A percentile compares a stretch with the other conserved stretches of the same genome.
phyloP scores from a whole-genome alignment of 1,284 basidiomycete genomes.

The Schizopora paradoxa region DNA sequence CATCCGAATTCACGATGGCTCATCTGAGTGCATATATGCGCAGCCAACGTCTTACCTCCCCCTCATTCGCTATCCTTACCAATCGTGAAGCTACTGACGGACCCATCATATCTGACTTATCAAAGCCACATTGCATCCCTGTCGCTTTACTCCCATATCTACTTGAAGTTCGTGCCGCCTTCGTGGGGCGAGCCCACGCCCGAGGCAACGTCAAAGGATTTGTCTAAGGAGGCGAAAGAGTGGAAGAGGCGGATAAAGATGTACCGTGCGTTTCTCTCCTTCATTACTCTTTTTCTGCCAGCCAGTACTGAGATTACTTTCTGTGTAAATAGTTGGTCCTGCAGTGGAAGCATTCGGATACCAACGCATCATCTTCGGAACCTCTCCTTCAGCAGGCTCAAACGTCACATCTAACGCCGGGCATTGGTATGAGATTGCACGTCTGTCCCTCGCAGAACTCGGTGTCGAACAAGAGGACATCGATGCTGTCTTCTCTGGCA shows the following conservation, averaged over 20 bases:
- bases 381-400: constrained; percentile 41
- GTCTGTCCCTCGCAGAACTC: constrained; percentile 77
- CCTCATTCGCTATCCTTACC: constrained; percentile 67
- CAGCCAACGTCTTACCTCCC: constrained; percentile 84
- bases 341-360: constrained; percentile 64
- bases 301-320: constrained; percentile 19
- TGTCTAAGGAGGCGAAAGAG: constrained; percentile 55
- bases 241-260: constrained; percentile 83
- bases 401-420: constrained; percentile 42
- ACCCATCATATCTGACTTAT: constrained; percentile 68
- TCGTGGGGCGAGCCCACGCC: constrained; percentile 63
- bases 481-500: constrained; percentile 65
- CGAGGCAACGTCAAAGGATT: constrained; percentile 39
- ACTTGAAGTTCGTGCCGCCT: constrained; percentile 78
- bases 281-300: constrained; percentile 11
- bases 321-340: constrained; percentile 52
- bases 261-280: constrained; percentile 61
- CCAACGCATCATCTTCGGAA: constrained; percentile 52
- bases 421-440: constrained; percentile 79
- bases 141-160: constrained; percentile 69
- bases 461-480: constrained; percentile 75
- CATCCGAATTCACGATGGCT: constrained; percentile 8
- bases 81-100: constrained; percentile 72
- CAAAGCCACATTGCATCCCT: constrained; percentile 70
- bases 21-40: constrained; percentile 9